These are phyloP conservation scores for Didymella arachidicola DNA, from an alignment of 2,329 filamentous ascomycete species.

Conservation along the genomic window DNA sequence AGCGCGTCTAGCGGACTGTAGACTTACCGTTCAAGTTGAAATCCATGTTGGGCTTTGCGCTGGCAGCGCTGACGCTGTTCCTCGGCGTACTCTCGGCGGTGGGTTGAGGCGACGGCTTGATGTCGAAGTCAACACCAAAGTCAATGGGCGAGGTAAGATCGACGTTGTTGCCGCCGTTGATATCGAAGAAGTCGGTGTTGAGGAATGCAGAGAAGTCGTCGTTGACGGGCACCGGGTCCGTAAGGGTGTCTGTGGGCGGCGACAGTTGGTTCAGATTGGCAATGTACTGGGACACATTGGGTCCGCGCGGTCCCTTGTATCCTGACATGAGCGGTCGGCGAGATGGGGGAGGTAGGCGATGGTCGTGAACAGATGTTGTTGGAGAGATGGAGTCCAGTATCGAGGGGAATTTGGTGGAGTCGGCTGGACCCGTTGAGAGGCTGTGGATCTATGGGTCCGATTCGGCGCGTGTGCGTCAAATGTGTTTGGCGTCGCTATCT, in stretches of 20 bases:
- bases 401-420: conserved; percentile 29
- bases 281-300: conserved; percentile 90
- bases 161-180: conserved; percentile 60
- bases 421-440: conserved; percentile 19
- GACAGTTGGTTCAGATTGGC: conserved; percentile 80
- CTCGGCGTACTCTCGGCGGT: conserved; percentile 26
- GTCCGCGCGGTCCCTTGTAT: conserved; percentile 78
- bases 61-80: conserved; percentile 24
- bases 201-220: conserved; percentile 64
- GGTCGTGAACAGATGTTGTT: conserved; percentile 20
- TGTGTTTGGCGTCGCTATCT: conserved; percentile 8
- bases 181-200: conserved; percentile 69
- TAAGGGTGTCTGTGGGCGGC: conserved; percentile 45
- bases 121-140: conserved; percentile 42
- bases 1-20: conserved; percentile 21
- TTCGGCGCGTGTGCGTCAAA: conserved; percentile 30
- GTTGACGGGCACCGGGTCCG: conserved; percentile 51
- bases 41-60: conserved; percentile 42
- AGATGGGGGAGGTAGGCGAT: conserved; percentile 16
- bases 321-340: conserved; percentile 65
- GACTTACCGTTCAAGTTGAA: conserved; percentile 48
- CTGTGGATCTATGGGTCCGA: conserved; percentile 17
- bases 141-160: conserved; percentile 37
- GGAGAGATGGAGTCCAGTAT: conserved; percentile 25
- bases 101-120: conserved; percentile 29